Base-by-base conservation (phyloP, 2,329 filamentous ascomycete species). In the Hirsutella thompsonii region DNA sequence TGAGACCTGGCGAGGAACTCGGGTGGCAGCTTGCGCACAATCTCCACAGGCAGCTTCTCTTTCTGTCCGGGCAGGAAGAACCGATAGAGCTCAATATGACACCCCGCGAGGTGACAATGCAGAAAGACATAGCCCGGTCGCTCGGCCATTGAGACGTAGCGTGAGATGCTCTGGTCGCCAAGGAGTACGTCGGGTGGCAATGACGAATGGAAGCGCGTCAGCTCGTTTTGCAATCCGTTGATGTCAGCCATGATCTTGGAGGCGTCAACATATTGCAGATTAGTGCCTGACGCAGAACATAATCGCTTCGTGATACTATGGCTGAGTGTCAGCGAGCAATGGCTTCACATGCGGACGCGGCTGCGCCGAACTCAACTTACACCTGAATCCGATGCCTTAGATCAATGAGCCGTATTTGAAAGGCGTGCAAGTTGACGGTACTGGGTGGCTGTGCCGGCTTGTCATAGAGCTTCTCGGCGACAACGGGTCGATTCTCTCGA, bases 81-180 rank as follows among this genome's bases (percentile, higher is more conserved):
- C 10, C 62, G 54, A 42, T 66, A 66, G 6, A 66, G 47, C 26
- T 65, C 61, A 11, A 64, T 55, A 40, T 65, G 59, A 30, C 58
- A 52, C 6, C 55, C 52, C 20, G 56, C 57, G 16, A 64, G 50
- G 38, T 57, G 54, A 1, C 55, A 57, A 46, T 64, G 60, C 20
- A 66, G 52, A 45, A 59, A 60, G 26, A 62, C 53, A 36, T 60
- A 65, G 20, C 57, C 58, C 5, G 53, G 48, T 19, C 57, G 51
- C 34, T 63, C 52, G 3, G 53, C 42, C 2, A 53, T 53, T 3
- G 47, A 47, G 20, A 61, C 52, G 40, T 57, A 60, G 35, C 48
- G 51, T 19, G 47, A 43, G 16, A 62, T 56, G 39, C 54, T 61
- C 35, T 55, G 51, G 19, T 64, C 57, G 23, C 51, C 57, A 2